Percentiles rank a stretch among this genome's conserved stretches.
Conservation (phyloP, 495 filamentous ascomycete genomes). For the Podospora tetraspora region DNA sequence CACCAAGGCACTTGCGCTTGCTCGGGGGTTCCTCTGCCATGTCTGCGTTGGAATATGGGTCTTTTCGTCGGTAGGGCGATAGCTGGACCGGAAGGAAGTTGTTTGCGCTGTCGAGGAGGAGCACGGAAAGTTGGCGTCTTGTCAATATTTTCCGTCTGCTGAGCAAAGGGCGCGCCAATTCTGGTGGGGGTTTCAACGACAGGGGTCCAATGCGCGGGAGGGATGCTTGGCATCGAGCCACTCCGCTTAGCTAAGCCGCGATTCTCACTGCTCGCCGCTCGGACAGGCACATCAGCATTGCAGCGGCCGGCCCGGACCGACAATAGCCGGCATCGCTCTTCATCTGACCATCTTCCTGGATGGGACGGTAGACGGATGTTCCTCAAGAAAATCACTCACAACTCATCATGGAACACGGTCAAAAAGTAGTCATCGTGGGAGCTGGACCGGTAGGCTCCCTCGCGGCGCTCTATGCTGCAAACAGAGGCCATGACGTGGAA, state of each 20-base stretch:
- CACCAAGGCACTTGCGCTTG: slow-evolving; percentile 70
- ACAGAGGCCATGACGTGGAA: slow-evolving; percentile 81
- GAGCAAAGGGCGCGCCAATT: slow-evolving; percentile 5
- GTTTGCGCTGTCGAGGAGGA: neutral
- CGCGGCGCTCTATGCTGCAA: slow-evolving; percentile 86
- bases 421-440: slow-evolving; percentile 80
- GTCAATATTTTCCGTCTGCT: slow-evolving; percentile 2
- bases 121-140: neutral
- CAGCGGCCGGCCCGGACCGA: neutral
- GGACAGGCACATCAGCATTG: neutral
- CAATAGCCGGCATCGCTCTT: slow-evolving; percentile 1
- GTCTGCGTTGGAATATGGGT: slow-evolving; percentile 7
- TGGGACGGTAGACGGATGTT: neutral
- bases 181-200: neutral
- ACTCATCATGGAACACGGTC: slow-evolving; percentile 25
- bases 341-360: neutral
- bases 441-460: slow-evolving; percentile 91
- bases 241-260: neutral
- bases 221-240: neutral
- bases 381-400: neutral
- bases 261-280: neutral
- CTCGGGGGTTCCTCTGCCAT: slow-evolving; percentile 46
- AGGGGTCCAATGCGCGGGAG: neutral
- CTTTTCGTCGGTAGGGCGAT: neutral
- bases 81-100: no score